A percentile compares a stretch with the other conserved stretches of the same genome.
Evolutionary conservation across 257 asterid species (phyloP).

Genomic region (Solanum sparsipilum): DNA sequence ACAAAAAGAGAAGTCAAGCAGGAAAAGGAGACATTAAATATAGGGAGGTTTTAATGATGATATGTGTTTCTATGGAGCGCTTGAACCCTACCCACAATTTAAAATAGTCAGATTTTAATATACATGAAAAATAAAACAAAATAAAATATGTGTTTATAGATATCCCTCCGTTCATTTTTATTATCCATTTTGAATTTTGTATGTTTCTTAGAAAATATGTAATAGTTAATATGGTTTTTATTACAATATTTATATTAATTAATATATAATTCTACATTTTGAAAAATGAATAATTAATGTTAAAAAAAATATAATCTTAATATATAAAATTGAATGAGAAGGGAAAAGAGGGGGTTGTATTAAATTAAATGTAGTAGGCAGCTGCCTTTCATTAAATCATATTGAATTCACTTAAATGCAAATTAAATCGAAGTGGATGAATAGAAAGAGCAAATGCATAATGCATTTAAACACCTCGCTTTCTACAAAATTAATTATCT

Average conservation of each 20-base stretch:
- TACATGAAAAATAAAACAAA: too few species aligned
- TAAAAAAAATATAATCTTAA: not conserved
- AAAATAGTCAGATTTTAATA: too few species aligned
- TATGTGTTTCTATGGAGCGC: not conserved
- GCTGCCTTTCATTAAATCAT: conserved; percentile 33
- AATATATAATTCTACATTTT: too few species aligned
- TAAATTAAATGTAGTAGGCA: conserved; percentile 1
- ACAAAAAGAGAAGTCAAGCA: not conserved
- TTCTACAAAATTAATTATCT: conserved; percentile 16
- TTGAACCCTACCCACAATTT: too few species aligned
- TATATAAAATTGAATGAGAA: not conserved
- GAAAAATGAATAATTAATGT: too few species aligned
- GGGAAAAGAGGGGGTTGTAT: not conserved
- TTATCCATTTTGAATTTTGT: not conserved
- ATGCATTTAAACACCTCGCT: conserved; percentile 31
- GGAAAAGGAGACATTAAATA: not conserved
- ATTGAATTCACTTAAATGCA: conserved; percentile 29
- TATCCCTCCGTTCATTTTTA: too few species aligned
- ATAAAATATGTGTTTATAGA: not conserved
- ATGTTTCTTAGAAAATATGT: not conserved
- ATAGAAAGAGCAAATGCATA: not conserved
- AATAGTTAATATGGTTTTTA: too few species aligned
- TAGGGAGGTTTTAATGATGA: not conserved
- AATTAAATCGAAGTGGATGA: conserved; percentile 15
- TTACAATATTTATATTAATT: too few species aligned